These are phyloP conservation scores for Tetrapisispora taiwanensis DNA, from an alignment of 805 yeast species.

Conservation along the genomic window DNA sequence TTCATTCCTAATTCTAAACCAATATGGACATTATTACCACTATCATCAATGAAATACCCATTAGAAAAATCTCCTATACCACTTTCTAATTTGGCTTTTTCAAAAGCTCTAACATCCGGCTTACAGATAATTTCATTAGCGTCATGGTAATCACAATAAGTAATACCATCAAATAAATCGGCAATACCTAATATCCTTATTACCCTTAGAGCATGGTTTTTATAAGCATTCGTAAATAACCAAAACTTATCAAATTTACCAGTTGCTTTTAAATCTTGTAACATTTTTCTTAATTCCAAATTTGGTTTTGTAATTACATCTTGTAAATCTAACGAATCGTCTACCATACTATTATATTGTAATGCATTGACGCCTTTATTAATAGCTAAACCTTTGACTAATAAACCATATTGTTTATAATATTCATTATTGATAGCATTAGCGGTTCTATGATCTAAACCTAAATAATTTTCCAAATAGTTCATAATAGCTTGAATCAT, in stretches of 20 bases:
- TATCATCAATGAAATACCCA: conserved; percentile 79
- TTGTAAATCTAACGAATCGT: conserved; percentile 80
- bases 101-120: conserved; percentile 66
- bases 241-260: conserved; percentile 61
- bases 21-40: conserved; percentile 64
- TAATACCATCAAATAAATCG: conserved; percentile 83
- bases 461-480: conserved; percentile 56
- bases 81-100: conserved; percentile 52
- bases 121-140: conserved; percentile 58
- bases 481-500: conserved; percentile 78
- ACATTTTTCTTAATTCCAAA: conserved; percentile 39
- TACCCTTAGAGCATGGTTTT: conserved; percentile 76
- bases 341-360: conserved; percentile 77
- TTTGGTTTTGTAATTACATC: conserved; percentile 51
- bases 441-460: conserved; percentile 60
- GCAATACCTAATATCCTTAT: conserved; percentile 71
- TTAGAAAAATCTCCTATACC: conserved; percentile 31
- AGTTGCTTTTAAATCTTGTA: conserved; percentile 31
- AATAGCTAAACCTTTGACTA: conserved; percentile 70
- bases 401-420: conserved; percentile 78
- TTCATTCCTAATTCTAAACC: conserved; percentile 65
- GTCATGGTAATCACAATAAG: conserved; percentile 71
- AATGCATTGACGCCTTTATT: conserved; percentile 65
- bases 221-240: conserved; percentile 90
- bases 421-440: conserved; percentile 54